Conservation (phyloP, 768 basidiomycete genomes). For the Pisolithus microcarpus region DNA sequence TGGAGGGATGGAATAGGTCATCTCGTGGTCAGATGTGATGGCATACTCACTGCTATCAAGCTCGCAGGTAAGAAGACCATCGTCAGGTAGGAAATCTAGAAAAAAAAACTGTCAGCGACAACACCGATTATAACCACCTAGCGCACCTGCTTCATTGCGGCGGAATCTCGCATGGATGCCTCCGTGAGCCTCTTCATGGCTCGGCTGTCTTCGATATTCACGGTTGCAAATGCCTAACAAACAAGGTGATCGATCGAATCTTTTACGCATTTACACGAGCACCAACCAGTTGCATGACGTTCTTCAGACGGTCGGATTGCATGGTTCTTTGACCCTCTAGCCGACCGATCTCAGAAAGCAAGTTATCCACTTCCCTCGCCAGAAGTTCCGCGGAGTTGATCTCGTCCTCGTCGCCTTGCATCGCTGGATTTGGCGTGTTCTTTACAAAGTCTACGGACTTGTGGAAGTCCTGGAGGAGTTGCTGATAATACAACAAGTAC, state of each 20-base stretch:
- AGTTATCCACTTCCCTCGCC: slow-evolving; percentile 12
- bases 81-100: slow-evolving; percentile 49
- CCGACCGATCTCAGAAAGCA: slow-evolving; percentile 40
- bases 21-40: no score
- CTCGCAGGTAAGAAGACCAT: slow-evolving; percentile 57
- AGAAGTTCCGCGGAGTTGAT: slow-evolving; percentile 7
- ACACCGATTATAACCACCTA: not conserved
- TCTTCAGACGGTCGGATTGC: slow-evolving; percentile 24
- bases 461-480: slow-evolving; percentile 47
- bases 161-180: slow-evolving; percentile 36
- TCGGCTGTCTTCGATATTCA: slow-evolving; percentile 53
- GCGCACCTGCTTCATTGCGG: slow-evolving; percentile 29
- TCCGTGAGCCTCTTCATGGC: slow-evolving; percentile 46
- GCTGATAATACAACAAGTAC: slow-evolving; percentile 49
- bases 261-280: not conserved
- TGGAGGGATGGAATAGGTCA: slow-evolving; percentile 17
- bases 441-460: slow-evolving; percentile 41
- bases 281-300: slow-evolving; percentile 27
- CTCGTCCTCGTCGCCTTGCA: not conserved
- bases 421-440: not conserved
- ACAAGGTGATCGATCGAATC: not conserved
- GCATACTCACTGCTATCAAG: slow-evolving; percentile 29
- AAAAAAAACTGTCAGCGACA: not conserved
- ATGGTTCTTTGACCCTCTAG: slow-evolving; percentile 21
- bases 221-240: slow-evolving; percentile 49